phyloP scores from a whole-genome alignment of 2,329 filamentous ascomycete genomes.

The Clonostachys rosea region DNA sequence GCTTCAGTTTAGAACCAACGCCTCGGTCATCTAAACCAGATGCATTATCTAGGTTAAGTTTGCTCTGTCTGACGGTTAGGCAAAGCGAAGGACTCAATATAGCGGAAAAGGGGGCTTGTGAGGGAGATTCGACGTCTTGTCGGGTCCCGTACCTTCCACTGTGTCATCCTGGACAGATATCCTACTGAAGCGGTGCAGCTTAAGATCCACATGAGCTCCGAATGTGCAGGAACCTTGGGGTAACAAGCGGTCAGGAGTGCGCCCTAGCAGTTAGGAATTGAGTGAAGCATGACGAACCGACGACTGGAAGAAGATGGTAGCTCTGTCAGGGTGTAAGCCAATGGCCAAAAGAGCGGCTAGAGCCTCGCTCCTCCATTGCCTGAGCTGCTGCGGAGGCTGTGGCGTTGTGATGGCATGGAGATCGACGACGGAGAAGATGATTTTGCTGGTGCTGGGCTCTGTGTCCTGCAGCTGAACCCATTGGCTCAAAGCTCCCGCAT shows the following conservation, averaged over 20 bases:
- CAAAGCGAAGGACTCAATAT: not conserved
- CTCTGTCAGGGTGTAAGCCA: constrained; percentile 74
- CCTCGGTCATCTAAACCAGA: constrained; percentile 52
- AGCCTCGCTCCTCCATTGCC: constrained; percentile 64
- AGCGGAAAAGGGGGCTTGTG: not conserved
- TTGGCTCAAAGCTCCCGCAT: constrained; percentile 80
- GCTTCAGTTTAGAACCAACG: constrained; percentile 61
- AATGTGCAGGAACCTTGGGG: constrained; percentile 65
- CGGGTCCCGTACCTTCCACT: constrained; percentile 74
- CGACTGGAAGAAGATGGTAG: constrained; percentile 79
- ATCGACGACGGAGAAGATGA: constrained; percentile 88
- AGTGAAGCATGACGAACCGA: constrained; percentile 42
- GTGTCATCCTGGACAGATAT: constrained; percentile 96
- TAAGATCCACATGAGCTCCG: constrained; percentile 95
- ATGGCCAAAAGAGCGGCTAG: constrained; percentile 79
- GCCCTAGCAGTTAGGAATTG: not conserved
- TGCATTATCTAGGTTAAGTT: constrained; percentile 60
- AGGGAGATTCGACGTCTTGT: constrained; percentile 1
- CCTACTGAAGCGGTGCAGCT: constrained; percentile 89
- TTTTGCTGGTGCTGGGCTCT: constrained; percentile 47
- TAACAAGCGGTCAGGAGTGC: not conserved
- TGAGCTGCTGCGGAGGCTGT: constrained; percentile 59
- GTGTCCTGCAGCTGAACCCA: constrained; percentile 77
- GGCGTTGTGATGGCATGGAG: constrained; percentile 85
- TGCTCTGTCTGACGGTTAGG: constrained; percentile 51